Evolutionary conservation across 2,329 filamentous ascomycete genomes (phyloP), one percentile per base, ranked within the genome.

Genomic region (Pezizomycotina sp.): DNA sequence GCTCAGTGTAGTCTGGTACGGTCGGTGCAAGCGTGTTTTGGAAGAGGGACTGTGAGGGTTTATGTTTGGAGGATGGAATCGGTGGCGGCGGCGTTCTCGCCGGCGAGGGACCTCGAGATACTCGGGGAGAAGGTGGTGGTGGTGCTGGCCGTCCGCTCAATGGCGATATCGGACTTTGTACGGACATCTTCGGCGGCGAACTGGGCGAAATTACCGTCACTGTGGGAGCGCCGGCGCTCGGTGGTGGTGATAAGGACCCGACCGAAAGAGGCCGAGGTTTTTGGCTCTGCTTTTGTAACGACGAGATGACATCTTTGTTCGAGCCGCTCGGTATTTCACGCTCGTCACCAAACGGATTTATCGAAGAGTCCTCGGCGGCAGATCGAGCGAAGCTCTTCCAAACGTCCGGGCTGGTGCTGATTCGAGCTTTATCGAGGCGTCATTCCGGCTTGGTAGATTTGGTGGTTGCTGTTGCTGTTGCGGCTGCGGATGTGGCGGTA

Each of bases 401-500:
- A 8, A 13, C 21, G n/a, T n/a, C n/a, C n/a, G n/a, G n/a, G n/a
- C n/a, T n/a, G n/a, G n/a, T n/a, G n/a, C n/a, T n/a, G n/a, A n/a
- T n/a, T n/a, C n/a, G n/a, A n/a, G n/a, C n/a, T n/a, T n/a, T n/a
- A n/a, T n/a, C n/a, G n/a, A n/a, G n/a, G n/a, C n/a, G n/a, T n/a
- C n/a, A n/a, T n/a, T n/a, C n/a, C n/a, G n/a, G n/a, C n/a, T n/a
- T n/a, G n/a, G n/a, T n/a, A n/a, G n/a, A n/a, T n/a, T n/a, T n/a
- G n/a, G n/a, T 34, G 33, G 26, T 39, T 31, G 35, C 25, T 30
- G n/a, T 40, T 37, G 10, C 45, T 47, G 12, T 42, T 37, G 3
- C 47, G 51, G 34, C 51, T 51, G 18, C 50, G 53, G 1, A 50
- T 51, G 5, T 50, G 38, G n/a, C 45, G 41, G 21, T 40, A 37